Evolutionary conservation across 148 eudicot species (phyloP), one percentile per base, ranked within the genome.

Genomic region (Limonium bicolor): DNA sequence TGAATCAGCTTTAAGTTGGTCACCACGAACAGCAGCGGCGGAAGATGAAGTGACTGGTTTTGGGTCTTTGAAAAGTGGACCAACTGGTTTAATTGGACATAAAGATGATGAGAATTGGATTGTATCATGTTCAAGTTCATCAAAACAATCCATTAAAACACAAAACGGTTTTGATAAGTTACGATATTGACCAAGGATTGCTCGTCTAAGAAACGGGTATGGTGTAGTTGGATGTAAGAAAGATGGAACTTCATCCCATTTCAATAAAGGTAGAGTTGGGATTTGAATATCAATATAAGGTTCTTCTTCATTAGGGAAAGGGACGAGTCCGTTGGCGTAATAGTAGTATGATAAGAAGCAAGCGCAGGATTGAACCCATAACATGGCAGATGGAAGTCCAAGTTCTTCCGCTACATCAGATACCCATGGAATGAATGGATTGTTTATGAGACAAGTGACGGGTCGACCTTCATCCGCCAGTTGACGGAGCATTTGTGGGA

Each of bases 361-460:
- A 6, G 87, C 86, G 19, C 74, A 70, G 0, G 93, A 78, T 33
- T 81, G 96, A 3, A 76, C 74, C 96, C 96, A 86, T 4, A 86
- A 60, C 74, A 80, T 61, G 0, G 93, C 96, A 25, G 65, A 58
- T 0, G 81, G 87, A 20, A 86, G 28, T 0, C 66, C 67, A 1
- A 77, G 45, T 14, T 34, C 51, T 13, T 68, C 81, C 0, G 96
- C 96, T 11, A 86, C 81, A 31, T 86, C 96, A 6, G 79, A 66
- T 3, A 74, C 96, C 96, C 96, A 86, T 0, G 96, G 93, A 7
- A 81, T 60, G 38, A 81, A 86, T 0, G 93, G 83, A 55, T 78
- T 86, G 66, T 72, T 75, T 30, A 86, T 63, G 0, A 86, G n/a
- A 62, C 96, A 86, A 0, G 73, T 60, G 1, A 85, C 86, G 6